Evolutionary conservation across 805 yeast species (phyloP), one percentile per base, ranked within the genome.

Genomic region (Ogataea thermomethanolica): DNA sequence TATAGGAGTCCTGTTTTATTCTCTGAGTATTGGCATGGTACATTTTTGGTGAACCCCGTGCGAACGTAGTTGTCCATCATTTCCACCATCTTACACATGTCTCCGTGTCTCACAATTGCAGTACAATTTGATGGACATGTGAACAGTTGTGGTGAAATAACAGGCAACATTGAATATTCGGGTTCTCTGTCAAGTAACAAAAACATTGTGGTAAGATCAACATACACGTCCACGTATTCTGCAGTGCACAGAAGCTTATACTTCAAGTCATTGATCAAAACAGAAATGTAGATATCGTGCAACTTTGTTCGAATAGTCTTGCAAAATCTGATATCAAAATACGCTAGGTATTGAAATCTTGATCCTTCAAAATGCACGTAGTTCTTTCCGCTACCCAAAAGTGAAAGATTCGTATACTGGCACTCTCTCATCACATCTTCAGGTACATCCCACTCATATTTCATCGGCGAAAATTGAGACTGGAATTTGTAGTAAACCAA

Each of bases 121-220:
- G 76, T 74, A 0, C 95, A 81, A 48, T 84, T 81, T 0, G 89
- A 76, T 0, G 97, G 96, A 39, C 95, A 83, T 0, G 97, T 90
- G 61, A 89, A 89, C 15, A 93, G 65, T 62, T 93, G 99, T 0
- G 91, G 80, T 0, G 95, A 79, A 14, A 91, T 64, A 27, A 81
- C 77, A 27, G 81, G 73, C 67, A 90, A 70, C 3, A 85, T 72
- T 9, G 91, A 86, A 39, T 77, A 64, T 51, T 89, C 96, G 0
- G 96, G 95, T 55, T 93, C 98, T 44, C 96, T 72, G 55, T 93
- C 99, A 47, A 78, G 66, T 0, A 73, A 64, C 33, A 85, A 69
- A 50, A 81, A 85, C 66, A 83, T 68, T 46, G 86, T 86, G 1
- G 84, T 78, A 11, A 86, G 62, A 7, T 76, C 71, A 0, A 95